phyloP scores from a whole-genome alignment of 371 early-diverging fungal species.

The Mortierella sp. region DNA sequence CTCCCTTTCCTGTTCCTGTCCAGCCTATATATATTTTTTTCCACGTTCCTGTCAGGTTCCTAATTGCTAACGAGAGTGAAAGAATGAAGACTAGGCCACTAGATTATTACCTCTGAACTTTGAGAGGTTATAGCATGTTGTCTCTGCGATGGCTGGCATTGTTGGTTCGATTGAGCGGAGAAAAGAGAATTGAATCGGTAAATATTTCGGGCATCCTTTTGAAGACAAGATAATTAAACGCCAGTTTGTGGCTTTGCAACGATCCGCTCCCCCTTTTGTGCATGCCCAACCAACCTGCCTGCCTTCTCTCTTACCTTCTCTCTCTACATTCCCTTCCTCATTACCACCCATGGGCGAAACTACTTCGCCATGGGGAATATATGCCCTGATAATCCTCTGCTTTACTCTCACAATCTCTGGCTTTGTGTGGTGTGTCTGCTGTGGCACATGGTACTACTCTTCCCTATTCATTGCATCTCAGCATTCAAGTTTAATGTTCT shows the following conservation, averaged over 20 bases:
- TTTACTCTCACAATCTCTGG: slow-evolving; percentile 39
- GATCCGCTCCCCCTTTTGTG: not conserved
- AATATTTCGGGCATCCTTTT: not conserved
- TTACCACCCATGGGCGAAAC: slow-evolving; percentile 19
- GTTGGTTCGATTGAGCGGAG: not conserved
- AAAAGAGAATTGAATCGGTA: slow-evolving; percentile 4
- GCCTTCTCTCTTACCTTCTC: not conserved
- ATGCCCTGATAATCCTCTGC: slow-evolving; percentile 38
- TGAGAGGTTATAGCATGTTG: slow-evolving; percentile 74
- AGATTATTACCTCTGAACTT: slow-evolving; percentile 73
- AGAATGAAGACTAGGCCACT: too few relatives aligned
- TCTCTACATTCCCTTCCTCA: slow-evolving; percentile 1
- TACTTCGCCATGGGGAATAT: slow-evolving; percentile 49
- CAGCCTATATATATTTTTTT: too few relatives aligned
- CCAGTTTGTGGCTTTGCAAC: slow-evolving; percentile 30
- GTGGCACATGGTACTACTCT: slow-evolving; percentile 49
- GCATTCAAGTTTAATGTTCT: not conserved
- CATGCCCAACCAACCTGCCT: too few relatives aligned
- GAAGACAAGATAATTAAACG: not conserved
- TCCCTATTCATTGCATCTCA: not conserved
- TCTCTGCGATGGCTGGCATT: slow-evolving; percentile 57
- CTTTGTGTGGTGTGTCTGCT: slow-evolving; percentile 54
- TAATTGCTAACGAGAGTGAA: too few relatives aligned
- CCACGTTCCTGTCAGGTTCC: too few relatives aligned
- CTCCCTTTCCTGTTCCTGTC: too few relatives aligned